These are phyloP conservation scores for Scutellaria baicalensis DNA, from an alignment of 257 asterid species.

Conservation along the genomic window DNA sequence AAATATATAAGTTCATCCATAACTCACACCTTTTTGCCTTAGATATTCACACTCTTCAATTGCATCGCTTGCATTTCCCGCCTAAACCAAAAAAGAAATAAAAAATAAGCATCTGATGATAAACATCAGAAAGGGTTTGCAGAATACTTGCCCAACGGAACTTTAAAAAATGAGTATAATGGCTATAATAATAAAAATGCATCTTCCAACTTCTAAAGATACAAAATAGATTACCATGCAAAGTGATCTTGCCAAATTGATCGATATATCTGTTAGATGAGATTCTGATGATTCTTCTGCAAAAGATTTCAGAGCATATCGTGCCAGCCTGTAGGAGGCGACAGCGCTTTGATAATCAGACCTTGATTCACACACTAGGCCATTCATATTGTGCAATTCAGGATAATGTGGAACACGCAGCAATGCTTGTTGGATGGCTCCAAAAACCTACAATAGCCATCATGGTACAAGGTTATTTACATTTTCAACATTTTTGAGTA, in stretches of 20 bases:
- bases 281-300: slow-evolving; percentile 38
- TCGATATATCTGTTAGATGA: slow-evolving; percentile 45
- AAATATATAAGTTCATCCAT: slow-evolving; percentile 12
- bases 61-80: slow-evolving; percentile 64
- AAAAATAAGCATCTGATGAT: slow-evolving; percentile 10
- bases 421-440: slow-evolving; percentile 83
- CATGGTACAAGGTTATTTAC: neutral
- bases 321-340: slow-evolving; percentile 76
- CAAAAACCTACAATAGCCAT: slow-evolving; percentile 59
- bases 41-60: slow-evolving; percentile 67
- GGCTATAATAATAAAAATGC: slow-evolving; percentile 1
- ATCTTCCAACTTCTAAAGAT: neutral
- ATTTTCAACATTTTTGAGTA: slow-evolving; percentile 7
- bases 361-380: slow-evolving; percentile 85
- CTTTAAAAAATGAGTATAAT: neutral
- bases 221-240: slow-evolving; percentile 52
- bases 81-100: slow-evolving; percentile 36
- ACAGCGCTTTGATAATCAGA: slow-evolving; percentile 71
- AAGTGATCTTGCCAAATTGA: slow-evolving; percentile 83
- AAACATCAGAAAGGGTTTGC: neutral
- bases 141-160: slow-evolving; percentile 1
- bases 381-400: slow-evolving; percentile 88
- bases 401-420: slow-evolving; percentile 85
- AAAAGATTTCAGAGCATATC: slow-evolving; percentile 44
- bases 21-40: slow-evolving; percentile 59